A percentile compares a stretch with the other conserved stretches of the same genome.
Evolutionary conservation across 768 basidiomycete species (phyloP).

Genomic region (Baorangia bicolor): DNA sequence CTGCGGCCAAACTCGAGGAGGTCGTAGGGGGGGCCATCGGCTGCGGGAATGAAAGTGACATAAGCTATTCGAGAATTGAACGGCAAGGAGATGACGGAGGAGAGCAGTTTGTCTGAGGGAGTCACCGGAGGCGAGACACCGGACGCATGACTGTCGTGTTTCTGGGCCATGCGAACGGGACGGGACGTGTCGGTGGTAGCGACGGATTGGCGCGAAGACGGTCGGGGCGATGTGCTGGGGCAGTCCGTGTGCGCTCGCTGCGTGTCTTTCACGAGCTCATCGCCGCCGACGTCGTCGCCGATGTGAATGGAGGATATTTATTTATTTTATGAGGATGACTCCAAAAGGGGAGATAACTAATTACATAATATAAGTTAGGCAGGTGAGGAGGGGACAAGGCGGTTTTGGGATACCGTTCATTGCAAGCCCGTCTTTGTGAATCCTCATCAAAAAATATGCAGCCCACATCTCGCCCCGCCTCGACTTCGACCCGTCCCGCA

Average conservation of each 20-base stretch:
- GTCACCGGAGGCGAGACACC: conserved; percentile 32
- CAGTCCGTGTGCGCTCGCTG: conserved; percentile 11
- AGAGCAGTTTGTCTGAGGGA: conserved; percentile 42
- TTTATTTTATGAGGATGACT: conserved; percentile 7
- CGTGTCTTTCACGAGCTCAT: conserved; percentile 28
- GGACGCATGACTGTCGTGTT: conserved; percentile 21
- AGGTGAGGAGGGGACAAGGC: background rate
- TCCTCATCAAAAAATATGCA: conserved; percentile 45
- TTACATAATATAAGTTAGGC: conserved; percentile 23
- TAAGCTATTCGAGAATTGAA: conserved; percentile 43
- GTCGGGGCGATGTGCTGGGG: background rate
- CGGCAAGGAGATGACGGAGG: conserved; percentile 48
- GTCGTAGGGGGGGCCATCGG: conserved; percentile 34
- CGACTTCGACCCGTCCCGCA: conserved; percentile 57
- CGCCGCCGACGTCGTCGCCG: conserved; percentile 21
- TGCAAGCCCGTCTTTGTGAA: conserved; percentile 20
- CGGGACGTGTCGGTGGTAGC: conserved; percentile 1
- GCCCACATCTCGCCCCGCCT: conserved; percentile 54
- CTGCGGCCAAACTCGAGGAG: conserved; percentile 57
- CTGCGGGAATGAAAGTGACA: conserved; percentile 41
- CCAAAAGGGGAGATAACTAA: conserved; percentile 21
- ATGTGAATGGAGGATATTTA: conserved; percentile 9
- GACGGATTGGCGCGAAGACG: background rate
- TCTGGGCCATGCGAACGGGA: conserved; percentile 30
- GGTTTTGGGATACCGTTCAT: background rate